Conservation (phyloP, 2,329 filamentous ascomycete genomes). For the Ustulina deusta region DNA sequence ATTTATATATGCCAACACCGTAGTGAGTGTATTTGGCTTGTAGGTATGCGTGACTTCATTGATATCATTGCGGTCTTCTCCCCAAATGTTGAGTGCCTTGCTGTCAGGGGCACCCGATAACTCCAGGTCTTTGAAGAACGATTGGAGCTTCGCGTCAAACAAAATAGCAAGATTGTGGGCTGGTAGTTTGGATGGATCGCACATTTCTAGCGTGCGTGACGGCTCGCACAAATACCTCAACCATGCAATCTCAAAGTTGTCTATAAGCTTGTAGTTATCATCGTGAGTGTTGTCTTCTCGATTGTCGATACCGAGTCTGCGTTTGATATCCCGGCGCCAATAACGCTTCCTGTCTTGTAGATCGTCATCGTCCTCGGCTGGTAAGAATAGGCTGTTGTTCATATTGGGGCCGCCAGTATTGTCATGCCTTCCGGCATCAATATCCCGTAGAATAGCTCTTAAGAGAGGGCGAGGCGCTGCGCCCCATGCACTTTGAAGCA, state of each 20-base stretch:
- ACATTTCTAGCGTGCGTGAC: conserved; percentile 48
- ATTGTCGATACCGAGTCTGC: conserved; percentile 32
- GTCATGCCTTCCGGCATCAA: conserved; percentile 42
- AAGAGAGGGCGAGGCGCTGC: conserved; percentile 46
- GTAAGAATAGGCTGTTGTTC: conserved; percentile 3
- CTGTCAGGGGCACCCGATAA: conserved; percentile 29
- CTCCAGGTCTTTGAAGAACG: conserved; percentile 41
- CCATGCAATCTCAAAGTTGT: conserved; percentile 47
- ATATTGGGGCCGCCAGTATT: conserved; percentile 20
- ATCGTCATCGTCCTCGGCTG: conserved; percentile 26
- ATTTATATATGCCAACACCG: conserved; percentile 47
- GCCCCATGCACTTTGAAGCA: conserved; percentile 38
- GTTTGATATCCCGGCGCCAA: conserved; percentile 44
- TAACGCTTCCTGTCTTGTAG: conserved; percentile 26
- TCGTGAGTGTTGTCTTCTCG: conserved; percentile 24
- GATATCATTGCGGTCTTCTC: conserved; percentile 16
- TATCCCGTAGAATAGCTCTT: conserved; percentile 47
- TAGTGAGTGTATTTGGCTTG: conserved; percentile 33
- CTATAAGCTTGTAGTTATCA: conserved; percentile 38
- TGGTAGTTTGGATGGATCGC: conserved; percentile 45
- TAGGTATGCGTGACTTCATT: conserved; percentile 8
- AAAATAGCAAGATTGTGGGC: conserved; percentile 46
- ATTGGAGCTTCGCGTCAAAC: conserved; percentile 49
- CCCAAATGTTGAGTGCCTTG: conserved; percentile 32
- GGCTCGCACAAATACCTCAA: conserved; percentile 46